Conservation (phyloP, 768 basidiomycete genomes). For the Lactifluus rugatus region DNA sequence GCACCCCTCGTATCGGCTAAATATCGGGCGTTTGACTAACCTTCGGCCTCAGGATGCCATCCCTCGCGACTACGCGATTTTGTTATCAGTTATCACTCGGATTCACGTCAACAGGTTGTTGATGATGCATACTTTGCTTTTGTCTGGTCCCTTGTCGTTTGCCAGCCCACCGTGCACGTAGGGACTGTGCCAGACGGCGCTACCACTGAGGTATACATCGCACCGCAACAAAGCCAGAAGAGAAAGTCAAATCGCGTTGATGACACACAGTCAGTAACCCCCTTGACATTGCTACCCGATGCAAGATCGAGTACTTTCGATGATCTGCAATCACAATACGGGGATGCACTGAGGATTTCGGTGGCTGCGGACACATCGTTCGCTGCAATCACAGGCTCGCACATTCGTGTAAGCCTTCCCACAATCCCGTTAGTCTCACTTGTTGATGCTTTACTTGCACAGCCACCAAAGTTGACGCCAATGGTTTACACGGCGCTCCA, state of each 20-base stretch:
- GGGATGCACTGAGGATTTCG: slow-evolving; percentile 59
- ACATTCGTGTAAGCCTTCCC: slow-evolving; percentile 53
- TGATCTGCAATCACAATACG: slow-evolving; percentile 47
- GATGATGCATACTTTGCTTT: slow-evolving; percentile 74
- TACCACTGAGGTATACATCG: slow-evolving; percentile 64
- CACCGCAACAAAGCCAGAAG: slow-evolving; percentile 51
- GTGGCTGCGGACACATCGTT: slow-evolving; percentile 68
- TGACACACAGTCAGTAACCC: slow-evolving; percentile 30
- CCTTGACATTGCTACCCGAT: slow-evolving; percentile 44
- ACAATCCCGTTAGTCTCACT: background rate
- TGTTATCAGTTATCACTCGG: slow-evolving; percentile 53
- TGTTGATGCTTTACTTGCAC: slow-evolving; percentile 15
- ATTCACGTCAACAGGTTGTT: slow-evolving; percentile 39
- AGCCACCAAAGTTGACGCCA: slow-evolving; percentile 74
- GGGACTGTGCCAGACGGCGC: slow-evolving; percentile 56
- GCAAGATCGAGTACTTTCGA: slow-evolving; percentile 46
- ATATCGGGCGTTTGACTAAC: slow-evolving; percentile 4
- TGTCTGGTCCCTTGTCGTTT: slow-evolving; percentile 71
- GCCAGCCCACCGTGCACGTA: slow-evolving; percentile 66
- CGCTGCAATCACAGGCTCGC: slow-evolving; percentile 74
- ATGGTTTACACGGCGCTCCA: slow-evolving; percentile 82
- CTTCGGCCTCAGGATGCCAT: slow-evolving; percentile 48
- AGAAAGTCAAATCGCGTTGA: slow-evolving; percentile 45
- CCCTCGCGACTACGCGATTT: slow-evolving; percentile 64
- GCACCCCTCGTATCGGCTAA: background rate